Conservation (phyloP, 805 yeast species). For the Barnettozyma wickerhamii region DNA sequence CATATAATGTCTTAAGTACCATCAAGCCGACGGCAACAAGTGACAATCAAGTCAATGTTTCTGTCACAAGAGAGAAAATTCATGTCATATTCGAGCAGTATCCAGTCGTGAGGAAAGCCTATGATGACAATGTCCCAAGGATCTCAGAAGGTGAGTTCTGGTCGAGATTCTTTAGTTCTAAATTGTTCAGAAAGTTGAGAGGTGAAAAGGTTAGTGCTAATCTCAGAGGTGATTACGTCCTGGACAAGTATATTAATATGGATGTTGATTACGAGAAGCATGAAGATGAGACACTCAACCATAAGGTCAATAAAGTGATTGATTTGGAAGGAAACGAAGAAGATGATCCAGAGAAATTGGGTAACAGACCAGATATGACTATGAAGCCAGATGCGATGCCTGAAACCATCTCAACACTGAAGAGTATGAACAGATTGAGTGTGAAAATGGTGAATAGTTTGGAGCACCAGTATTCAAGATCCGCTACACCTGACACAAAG, state of each 20-base stretch:
- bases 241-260: slow-evolving; percentile 76
- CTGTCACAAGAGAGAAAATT: slow-evolving; percentile 86
- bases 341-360: slow-evolving; percentile 71
- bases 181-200: slow-evolving; percentile 77
- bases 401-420: slow-evolving; percentile 71
- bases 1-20: slow-evolving; percentile 89
- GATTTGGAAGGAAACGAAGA: slow-evolving; percentile 79
- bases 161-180: slow-evolving; percentile 92
- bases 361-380: slow-evolving; percentile 84
- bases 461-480: slow-evolving; percentile 38
- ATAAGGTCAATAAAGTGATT: slow-evolving; percentile 60
- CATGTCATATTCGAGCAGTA: slow-evolving; percentile 87
- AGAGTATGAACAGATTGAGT: slow-evolving; percentile 86
- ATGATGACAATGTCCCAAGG: slow-evolving; percentile 85
- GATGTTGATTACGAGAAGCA: slow-evolving; percentile 55
- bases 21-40: slow-evolving; percentile 91
- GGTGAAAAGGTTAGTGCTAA: slow-evolving; percentile 79
- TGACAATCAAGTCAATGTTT: slow-evolving; percentile 90
- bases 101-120: slow-evolving; percentile 87
- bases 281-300: slow-evolving; percentile 37
- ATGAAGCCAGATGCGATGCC: slow-evolving; percentile 61
- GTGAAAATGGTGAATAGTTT: slow-evolving; percentile 68
- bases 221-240: slow-evolving; percentile 77
- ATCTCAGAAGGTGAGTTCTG: slow-evolving; percentile 90
- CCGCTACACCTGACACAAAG: slow-evolving; percentile 29